Percentiles rank a stretch among this genome's conserved stretches.
These are phyloP conservation scores for Tubosaeta sp. DNA, from an alignment of 768 basidiomycete genomes.

Conservation along the genomic window DNA sequence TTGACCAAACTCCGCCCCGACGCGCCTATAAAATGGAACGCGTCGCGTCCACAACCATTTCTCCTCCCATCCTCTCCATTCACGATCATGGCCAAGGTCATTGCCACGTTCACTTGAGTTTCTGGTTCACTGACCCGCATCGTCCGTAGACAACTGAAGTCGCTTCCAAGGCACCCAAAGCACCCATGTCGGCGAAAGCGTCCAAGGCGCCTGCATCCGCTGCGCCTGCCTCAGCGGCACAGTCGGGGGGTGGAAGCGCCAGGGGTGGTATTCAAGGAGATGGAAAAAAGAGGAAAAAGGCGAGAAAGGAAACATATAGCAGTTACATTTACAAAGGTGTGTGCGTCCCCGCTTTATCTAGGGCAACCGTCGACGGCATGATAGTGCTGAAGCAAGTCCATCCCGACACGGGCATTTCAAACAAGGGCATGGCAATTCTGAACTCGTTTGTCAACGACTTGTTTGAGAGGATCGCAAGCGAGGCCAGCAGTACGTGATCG, in stretches of 20 bases:
- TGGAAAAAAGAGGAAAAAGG: slow-evolving; percentile 54
- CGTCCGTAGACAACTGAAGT: not conserved
- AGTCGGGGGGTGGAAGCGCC: slow-evolving; percentile 28
- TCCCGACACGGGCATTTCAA: slow-evolving; percentile 72
- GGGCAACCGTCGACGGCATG: not conserved
- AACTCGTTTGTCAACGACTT: slow-evolving; percentile 64
- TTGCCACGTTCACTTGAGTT: not conserved
- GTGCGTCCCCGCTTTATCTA: not conserved
- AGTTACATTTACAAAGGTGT: slow-evolving; percentile 63
- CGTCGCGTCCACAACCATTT: not conserved
- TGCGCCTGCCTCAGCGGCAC: slow-evolving; percentile 26
- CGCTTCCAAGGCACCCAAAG: slow-evolving; percentile 28
- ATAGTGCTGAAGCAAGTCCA: slow-evolving; percentile 67
- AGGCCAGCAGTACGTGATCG: slow-evolving; percentile 43
- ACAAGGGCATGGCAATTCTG: slow-evolving; percentile 56
- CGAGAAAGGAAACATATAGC: slow-evolving; percentile 55
- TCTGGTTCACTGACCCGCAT: not conserved
- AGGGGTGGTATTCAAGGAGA: slow-evolving; percentile 18
- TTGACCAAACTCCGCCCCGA: slow-evolving; percentile 13
- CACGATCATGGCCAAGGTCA: slow-evolving; percentile 1
- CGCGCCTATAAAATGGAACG: slow-evolving; percentile 14
- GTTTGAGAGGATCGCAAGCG: slow-evolving; percentile 54
- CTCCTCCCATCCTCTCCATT: not conserved
- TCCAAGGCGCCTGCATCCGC: slow-evolving; percentile 49
- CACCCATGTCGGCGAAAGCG: slow-evolving; percentile 39